These are phyloP conservation scores for Lipomyces lipofer DNA, from an alignment of 805 yeast genomes.

Conservation along the genomic window DNA sequence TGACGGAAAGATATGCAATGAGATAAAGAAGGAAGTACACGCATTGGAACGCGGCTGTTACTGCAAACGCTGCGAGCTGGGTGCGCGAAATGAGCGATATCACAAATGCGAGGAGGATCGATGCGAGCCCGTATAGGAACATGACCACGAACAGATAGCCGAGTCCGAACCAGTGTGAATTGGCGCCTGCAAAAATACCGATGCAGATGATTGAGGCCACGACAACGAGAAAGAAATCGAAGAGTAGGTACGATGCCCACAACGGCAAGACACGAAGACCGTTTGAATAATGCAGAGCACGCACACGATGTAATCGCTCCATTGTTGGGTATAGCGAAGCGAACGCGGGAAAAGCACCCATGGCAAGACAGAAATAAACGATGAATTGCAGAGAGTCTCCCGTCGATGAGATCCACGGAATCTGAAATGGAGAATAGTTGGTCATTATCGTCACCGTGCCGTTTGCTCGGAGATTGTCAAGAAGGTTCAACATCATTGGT, in stretches of 20 bases:
- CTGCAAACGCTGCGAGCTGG: slow-evolving; percentile 44
- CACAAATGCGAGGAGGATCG: slow-evolving; percentile 36
- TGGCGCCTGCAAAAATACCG: slow-evolving; percentile 35
- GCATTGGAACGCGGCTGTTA: slow-evolving; percentile 40
- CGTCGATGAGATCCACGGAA: slow-evolving; percentile 37
- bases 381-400: slow-evolving; percentile 41
- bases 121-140: slow-evolving; percentile 37
- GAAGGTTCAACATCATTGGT: slow-evolving; percentile 35
- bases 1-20: slow-evolving; percentile 36
- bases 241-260: slow-evolving; percentile 38
- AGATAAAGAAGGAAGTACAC: slow-evolving; percentile 37
- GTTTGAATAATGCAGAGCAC: slow-evolving; percentile 43
- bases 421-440: slow-evolving; percentile 39
- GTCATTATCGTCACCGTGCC: slow-evolving; percentile 35
- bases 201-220: slow-evolving; percentile 33
- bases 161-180: slow-evolving; percentile 33
- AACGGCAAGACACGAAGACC: slow-evolving; percentile 40
- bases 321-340: slow-evolving; percentile 39
- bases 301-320: slow-evolving; percentile 39
- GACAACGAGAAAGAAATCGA: slow-evolving; percentile 33
- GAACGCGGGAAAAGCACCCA: slow-evolving; percentile 42
- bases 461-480: slow-evolving; percentile 36
- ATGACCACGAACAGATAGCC: slow-evolving; percentile 40
- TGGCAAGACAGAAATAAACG: slow-evolving; percentile 39
- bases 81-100: slow-evolving; percentile 37